Evolutionary conservation across 176 grass and related monocot species (phyloP).

Genomic region (maize (Zea mays)): DNA sequence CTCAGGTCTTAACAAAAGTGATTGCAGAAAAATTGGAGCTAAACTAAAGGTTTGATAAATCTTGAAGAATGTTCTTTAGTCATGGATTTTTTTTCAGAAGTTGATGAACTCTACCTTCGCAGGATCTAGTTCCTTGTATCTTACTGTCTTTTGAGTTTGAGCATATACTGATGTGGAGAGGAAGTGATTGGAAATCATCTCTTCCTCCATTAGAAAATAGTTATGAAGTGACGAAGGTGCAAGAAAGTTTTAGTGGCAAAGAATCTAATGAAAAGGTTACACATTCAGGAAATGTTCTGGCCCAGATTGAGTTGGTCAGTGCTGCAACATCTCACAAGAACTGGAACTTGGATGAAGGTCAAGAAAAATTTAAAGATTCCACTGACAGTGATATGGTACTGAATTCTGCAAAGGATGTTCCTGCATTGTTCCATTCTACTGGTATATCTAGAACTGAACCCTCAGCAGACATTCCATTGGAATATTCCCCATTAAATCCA

Average conservation of each 20-base stretch:
- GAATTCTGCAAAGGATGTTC: constrained; percentile 12
- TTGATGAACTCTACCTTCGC: constrained; percentile 44
- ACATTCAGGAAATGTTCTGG: constrained; percentile 19
- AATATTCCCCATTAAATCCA: constrained; percentile 34
- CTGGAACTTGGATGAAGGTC: constrained; percentile 19
- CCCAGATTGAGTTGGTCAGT: constrained; percentile 13
- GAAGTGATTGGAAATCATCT: constrained; percentile 71
- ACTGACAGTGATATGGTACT: constrained; percentile 10
- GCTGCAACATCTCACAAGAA: constrained; percentile 19
- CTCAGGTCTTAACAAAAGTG: constrained; percentile 76
- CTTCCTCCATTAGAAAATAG: constrained; percentile 47
- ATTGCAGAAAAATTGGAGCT: constrained; percentile 89
- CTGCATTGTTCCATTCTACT: constrained; percentile 17
- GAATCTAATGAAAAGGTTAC: constrained; percentile 24
- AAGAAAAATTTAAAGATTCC: constrained; percentile 4
- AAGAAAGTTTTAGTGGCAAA: constrained; percentile 14
- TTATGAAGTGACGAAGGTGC: constrained; percentile 22
- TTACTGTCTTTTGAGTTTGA: constrained; percentile 88
- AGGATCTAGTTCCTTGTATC: constrained; percentile 87
- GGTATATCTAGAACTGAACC: constrained; percentile 16
- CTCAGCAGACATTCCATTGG: constrained; percentile 18
- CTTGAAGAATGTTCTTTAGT: constrained; percentile 17
- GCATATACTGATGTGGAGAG: constrained; percentile 96
- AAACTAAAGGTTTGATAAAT: constrained; percentile 72
- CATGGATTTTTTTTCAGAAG: constrained; percentile 35